Conservation (phyloP, 2,329 filamentous ascomycete genomes). For the Verticillium dahliae region DNA sequence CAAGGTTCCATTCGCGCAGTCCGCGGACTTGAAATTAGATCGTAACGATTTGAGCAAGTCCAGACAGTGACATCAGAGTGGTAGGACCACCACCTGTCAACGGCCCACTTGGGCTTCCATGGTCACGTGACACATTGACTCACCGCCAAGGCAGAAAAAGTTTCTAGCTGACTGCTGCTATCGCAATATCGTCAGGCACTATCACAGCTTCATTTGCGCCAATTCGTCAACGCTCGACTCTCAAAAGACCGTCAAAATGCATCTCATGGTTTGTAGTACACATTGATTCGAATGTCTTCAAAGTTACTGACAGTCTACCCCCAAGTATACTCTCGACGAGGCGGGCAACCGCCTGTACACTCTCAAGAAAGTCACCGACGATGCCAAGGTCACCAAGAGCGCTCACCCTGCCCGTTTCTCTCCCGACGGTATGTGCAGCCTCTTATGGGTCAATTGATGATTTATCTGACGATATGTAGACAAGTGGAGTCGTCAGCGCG, state of each 20-base stretch:
- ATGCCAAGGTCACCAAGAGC: constrained; percentile 85
- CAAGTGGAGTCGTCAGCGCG: constrained; percentile 95
- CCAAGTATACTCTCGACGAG: constrained; percentile 77
- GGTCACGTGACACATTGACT: not conserved
- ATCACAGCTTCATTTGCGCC: not conserved
- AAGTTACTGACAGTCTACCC: constrained; percentile 22
- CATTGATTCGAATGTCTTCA: not conserved
- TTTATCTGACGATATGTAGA: constrained; percentile 35
- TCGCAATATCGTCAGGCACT: not conserved
- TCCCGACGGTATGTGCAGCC: constrained; percentile 52
- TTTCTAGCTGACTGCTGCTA: not conserved
- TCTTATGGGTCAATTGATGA: not conserved
- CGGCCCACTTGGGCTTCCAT: too few relatives aligned
- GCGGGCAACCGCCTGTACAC: constrained; percentile 89
- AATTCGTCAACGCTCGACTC: not conserved
- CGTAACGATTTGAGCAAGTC: too few relatives aligned
- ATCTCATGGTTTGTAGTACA: not conserved
- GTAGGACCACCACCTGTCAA: too few relatives aligned
- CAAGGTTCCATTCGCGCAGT: too few relatives aligned
- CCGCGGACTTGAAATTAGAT: too few relatives aligned
- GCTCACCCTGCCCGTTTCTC: constrained; percentile 96
- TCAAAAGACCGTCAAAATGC: not conserved
- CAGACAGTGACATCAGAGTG: too few relatives aligned
- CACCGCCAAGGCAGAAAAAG: not conserved
- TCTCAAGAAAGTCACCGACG: constrained; percentile 80